Evolutionary conservation across 129 eudicot genomes (phyloP), one percentile per base, ranked within the genome.

Genomic region (Tagetes erecta): DNA sequence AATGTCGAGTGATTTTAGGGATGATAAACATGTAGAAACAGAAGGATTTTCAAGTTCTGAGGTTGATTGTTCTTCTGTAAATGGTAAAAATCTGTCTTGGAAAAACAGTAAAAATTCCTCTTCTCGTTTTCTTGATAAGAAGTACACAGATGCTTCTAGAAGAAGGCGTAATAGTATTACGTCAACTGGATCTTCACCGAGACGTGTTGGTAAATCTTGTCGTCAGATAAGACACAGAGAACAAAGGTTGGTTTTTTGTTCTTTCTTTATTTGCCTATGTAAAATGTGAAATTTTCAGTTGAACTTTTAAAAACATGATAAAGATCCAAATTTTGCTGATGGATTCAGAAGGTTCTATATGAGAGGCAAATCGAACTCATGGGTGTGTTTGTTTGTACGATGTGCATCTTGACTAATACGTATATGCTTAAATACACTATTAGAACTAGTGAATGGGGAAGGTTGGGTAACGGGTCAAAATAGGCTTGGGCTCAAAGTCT

Each of bases 41-140:
- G 89, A 80, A 34, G 84, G 81, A 60, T 85, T 79, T 73, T 91
- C 97, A n/a, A 80, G 89, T 80, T 91, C 96, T n/a, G 97, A 91
- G 69, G 72, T 75, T 38, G 96, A 88, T 62, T 88, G 90, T 68
- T 86, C 96, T 79, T 81, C 84, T 8, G 84, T 83, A 36, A 83
- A 80, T 31, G 90, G 98, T 64, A 76, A 92, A 75, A 83, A 85
- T 81, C 80, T 94, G 80, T 94, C 97, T 20, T 94, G 98, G 98
- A 94, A 80, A 85, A 85, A 89, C 76, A 73, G 84, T 64, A 88
- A 84, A 81, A 87, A 79, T 75, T 78, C 82, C 53, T 81, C 84
- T 53, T 52, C 82, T 37, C 81, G 58, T 30, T 82, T 80, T 62
- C 73, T 71, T 57, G 88, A 86, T 73, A 86, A 76, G 78, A 87